Evolutionary conservation across 2,329 filamentous ascomycete species (phyloP).

Genomic region (Myriosclerotinia scirpicola): DNA sequence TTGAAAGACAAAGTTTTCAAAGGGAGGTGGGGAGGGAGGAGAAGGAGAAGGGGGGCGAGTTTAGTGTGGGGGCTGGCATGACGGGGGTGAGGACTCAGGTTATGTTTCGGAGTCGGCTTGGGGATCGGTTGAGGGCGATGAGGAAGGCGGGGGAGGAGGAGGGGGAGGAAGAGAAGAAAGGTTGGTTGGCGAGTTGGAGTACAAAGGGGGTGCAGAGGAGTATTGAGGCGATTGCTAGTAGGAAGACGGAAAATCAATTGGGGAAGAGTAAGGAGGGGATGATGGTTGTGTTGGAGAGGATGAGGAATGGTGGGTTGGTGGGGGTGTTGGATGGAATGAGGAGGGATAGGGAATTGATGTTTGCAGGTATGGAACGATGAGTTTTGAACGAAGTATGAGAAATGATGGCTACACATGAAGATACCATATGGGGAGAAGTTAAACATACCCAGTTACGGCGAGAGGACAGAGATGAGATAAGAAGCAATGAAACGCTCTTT

Average conservation of each 20-base stretch:
- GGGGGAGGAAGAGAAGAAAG: conserved; percentile 50
- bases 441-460: neutral
- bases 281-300: conserved; percentile 73
- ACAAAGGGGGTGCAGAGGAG: conserved; percentile 72
- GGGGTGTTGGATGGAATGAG: conserved; percentile 71
- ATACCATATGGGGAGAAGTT: neutral
- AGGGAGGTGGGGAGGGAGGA: conserved; percentile 32
- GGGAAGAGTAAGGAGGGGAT: conserved; percentile 81
- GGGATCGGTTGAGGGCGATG: conserved; percentile 54
- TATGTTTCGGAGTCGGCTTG: conserved; percentile 69
- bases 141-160: conserved; percentile 44
- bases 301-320: conserved; percentile 65
- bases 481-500: neutral
- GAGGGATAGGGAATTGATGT: conserved; percentile 49
- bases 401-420: conserved; percentile 12
- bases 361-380: conserved; percentile 26
- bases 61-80: conserved; percentile 37
- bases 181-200: conserved; percentile 59
- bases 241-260: conserved; percentile 74
- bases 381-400: conserved; percentile 25
- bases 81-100: conserved; percentile 75
- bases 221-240: conserved; percentile 76
- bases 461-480: neutral
- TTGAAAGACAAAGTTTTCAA: conserved; percentile 72
- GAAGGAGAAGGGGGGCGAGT: conserved; percentile 31